These are phyloP conservation scores for Nelumbo lutea DNA, from an alignment of 164 flowering plant species.

Conservation along the genomic window DNA sequence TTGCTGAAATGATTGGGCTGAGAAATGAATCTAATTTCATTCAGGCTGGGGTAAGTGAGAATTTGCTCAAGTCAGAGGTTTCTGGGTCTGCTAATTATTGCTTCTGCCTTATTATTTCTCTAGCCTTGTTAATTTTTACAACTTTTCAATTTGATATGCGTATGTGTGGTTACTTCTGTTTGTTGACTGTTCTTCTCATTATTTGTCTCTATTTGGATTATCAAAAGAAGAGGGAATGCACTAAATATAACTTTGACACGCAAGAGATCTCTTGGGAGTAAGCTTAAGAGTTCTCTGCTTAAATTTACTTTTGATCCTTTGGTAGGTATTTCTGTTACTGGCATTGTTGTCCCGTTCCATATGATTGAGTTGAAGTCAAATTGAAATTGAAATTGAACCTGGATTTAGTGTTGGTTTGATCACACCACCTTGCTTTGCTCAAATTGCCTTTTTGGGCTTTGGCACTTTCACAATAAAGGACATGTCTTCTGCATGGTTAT, in stretches of 20 bases:
- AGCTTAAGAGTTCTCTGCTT: too few relatives aligned
- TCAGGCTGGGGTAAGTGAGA: constrained; percentile 79
- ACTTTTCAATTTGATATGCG: not conserved
- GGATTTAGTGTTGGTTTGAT: not conserved
- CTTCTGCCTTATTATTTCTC: not conserved
- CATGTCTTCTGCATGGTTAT: not conserved
- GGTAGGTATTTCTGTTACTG: not conserved
- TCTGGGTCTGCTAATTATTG: not conserved
- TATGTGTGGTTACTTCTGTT: not conserved
- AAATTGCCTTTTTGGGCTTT: not conserved
- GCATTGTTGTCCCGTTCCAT: not conserved
- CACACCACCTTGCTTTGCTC: not conserved
- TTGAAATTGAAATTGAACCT: not conserved
- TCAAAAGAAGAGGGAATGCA: too few relatives aligned
- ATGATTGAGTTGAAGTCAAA: not conserved
- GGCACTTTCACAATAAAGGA: not conserved
- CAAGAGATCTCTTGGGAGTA: too few relatives aligned
- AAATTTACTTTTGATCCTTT: not conserved
- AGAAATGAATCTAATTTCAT: constrained; percentile 70
- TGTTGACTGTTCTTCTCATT: too few relatives aligned
- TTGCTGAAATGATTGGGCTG: constrained; percentile 97
- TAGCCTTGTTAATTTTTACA: not conserved
- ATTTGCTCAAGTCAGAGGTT: not conserved
- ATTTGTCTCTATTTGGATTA: too few relatives aligned
- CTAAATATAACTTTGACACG: too few relatives aligned